Evolutionary conservation across 1,139 yeast genomes (phyloP).

Genomic region (Candida buenavistaensis): DNA sequence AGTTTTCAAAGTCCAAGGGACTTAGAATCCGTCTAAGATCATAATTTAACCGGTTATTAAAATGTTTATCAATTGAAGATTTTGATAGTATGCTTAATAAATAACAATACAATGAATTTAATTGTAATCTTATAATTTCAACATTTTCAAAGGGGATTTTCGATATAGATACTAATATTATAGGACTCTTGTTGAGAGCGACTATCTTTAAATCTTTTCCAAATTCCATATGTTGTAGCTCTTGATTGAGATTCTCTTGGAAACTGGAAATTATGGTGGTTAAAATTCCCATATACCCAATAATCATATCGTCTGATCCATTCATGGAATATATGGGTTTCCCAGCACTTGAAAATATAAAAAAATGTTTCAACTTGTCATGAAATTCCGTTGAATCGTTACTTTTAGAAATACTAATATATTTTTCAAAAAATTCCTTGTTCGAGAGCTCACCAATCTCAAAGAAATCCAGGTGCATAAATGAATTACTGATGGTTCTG

Average conservation of each 20-base stretch:
- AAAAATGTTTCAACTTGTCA: constrained; percentile 62
- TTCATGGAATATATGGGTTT: constrained; percentile 85
- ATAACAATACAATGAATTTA: constrained; percentile 75
- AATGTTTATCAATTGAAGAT: constrained; percentile 69
- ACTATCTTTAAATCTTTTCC: constrained; percentile 52
- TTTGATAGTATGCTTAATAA: constrained; percentile 78
- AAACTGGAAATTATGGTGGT: constrained; percentile 68
- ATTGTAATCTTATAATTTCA: constrained; percentile 52
- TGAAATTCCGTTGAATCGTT: constrained; percentile 33
- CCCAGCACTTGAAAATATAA: constrained; percentile 87
- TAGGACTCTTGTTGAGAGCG: constrained; percentile 64
- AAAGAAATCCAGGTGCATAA: constrained; percentile 11
- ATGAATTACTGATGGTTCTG: constrained; percentile 6
- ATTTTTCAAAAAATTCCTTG: constrained; percentile 17
- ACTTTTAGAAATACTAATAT: constrained; percentile 25
- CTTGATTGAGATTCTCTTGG: constrained; percentile 40
- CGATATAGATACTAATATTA: constrained; percentile 74
- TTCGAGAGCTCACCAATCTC: constrained; percentile 2
- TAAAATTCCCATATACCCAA: constrained; percentile 74
- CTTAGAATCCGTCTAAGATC: constrained; percentile 79
- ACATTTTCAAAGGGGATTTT: constrained; percentile 36
- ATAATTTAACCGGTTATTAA: constrained; percentile 71
- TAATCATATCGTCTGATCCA: constrained; percentile 69
- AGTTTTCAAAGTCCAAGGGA: constrained; percentile 61
- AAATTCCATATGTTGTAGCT: constrained; percentile 25